Evolutionary conservation across 1,284 basidiomycete genomes (phyloP), one percentile per base, ranked within the genome.

Genomic region (Xerocomus minutiporus): DNA sequence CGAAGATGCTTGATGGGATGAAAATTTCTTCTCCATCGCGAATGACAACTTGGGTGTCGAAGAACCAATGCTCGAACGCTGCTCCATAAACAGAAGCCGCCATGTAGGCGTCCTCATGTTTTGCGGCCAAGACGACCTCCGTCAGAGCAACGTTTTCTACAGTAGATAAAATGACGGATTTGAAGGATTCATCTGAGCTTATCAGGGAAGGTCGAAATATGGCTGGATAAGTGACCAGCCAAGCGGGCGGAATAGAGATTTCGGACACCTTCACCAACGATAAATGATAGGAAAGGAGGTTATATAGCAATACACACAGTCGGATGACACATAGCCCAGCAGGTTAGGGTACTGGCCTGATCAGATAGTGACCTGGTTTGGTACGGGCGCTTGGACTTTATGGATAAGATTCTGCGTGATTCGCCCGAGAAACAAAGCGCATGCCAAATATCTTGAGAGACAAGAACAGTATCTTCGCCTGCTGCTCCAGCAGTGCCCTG

Each of bases 61-160:
- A 63, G 32, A 67, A 57, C 65, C 69, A 67, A 32, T 57, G 44
- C 48, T 61, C 51, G 59, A 66, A 12, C 49, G 55, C 12, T 26
- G 41, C 25, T 31, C 59, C 61, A 31, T 67, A 46, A 40, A 35
- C 46, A 0, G 65, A 62, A 20, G 60, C 59, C 4, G 60, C 57
- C 35, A 60, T 42, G 53, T 75, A 79, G 46, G 79, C 75, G 13
- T 73, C 69, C 20, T 64, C 48, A 26, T 78, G 77, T 39, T 78
- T 67, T 23, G 81, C 79, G 28, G 72, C 70, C 13, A 79, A 59
- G 51, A 83, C 65, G 17, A 82, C 69, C 55, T 77, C 75, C 12
- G 73, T 74, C 15, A 76, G 52, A 25, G 46, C 28, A 17, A 62
- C 31, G 12, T 64, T 59, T 26, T 63, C 57, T 11, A 59, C 51